Percentiles rank a stretch among this genome's conserved stretches.
phyloP scores from a whole-genome alignment of 164 flowering plant genomes.

The Vitis amurensis region DNA sequence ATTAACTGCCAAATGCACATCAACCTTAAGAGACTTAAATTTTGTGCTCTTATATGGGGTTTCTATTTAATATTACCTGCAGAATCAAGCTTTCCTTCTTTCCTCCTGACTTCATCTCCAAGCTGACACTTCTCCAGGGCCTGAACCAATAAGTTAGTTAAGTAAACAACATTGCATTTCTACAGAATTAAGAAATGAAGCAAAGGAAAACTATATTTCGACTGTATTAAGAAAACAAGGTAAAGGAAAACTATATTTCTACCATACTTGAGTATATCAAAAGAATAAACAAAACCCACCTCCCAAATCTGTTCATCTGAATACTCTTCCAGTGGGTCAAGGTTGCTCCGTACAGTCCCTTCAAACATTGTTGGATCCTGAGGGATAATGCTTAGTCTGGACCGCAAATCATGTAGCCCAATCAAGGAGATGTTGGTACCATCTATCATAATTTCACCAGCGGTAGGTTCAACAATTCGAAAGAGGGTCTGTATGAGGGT shows the following conservation, averaged over 20 bases:
- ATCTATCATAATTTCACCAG: constrained; percentile 61
- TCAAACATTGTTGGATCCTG: constrained; percentile 95
- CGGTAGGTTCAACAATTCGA: constrained; percentile 66
- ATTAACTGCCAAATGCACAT: constrained; percentile 38
- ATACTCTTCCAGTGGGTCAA: constrained; percentile 81
- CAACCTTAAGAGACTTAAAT: background rate
- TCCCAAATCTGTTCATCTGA: constrained; percentile 80
- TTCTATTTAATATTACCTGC: constrained; percentile 38
- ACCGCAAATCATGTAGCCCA: constrained; percentile 78
- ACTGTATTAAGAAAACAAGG: too few relatives aligned
- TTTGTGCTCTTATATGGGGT: too few relatives aligned
- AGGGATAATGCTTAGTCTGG: constrained; percentile 77
- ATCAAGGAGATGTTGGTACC: constrained; percentile 56
- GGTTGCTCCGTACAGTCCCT: constrained; percentile 71
- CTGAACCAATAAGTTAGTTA: constrained; percentile 27
- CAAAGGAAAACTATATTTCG: too few relatives aligned
- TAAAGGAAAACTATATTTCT: too few relatives aligned
- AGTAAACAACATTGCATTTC: background rate
- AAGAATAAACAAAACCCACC: constrained; percentile 31
- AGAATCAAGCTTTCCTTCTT: constrained; percentile 66
- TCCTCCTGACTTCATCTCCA: constrained; percentile 72
- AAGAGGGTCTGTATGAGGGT: constrained; percentile 79
- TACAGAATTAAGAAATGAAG: too few relatives aligned
- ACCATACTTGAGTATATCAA: background rate
- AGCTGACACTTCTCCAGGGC: constrained; percentile 83